Conservation (phyloP, 129 eudicot genomes). For the Centella asiatica region DNA sequence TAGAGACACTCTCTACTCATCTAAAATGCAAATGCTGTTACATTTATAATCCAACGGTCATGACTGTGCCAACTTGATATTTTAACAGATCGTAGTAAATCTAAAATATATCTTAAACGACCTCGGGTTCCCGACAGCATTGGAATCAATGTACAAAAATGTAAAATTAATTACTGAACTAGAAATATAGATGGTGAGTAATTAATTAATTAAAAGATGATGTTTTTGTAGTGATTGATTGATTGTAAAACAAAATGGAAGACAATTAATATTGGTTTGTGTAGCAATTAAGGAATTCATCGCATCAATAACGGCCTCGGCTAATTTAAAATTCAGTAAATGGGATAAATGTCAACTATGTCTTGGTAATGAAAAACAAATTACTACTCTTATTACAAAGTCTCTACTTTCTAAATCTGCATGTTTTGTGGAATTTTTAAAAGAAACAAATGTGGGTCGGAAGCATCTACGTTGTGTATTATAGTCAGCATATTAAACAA, state of each 20-base stretch:
- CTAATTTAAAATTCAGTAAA: conserved; percentile 3
- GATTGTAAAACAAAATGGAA: conserved; percentile 20
- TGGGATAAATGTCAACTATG: conserved; percentile 31
- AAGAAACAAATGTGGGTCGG: conserved; percentile 22
- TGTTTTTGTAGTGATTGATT: neutral
- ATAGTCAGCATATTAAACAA: neutral
- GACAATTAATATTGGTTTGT: conserved; percentile 17
- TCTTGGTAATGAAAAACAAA: conserved; percentile 23
- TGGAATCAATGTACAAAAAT: conserved; percentile 10
- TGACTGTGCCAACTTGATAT: neutral
- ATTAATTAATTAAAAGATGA: neutral
- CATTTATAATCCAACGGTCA: neutral
- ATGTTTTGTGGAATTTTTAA: conserved; percentile 4
- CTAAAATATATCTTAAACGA: neutral
- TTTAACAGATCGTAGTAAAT: no score
- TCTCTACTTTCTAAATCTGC: conserved; percentile 4
- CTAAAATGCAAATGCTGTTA: no score
- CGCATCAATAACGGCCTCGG: conserved; percentile 8
- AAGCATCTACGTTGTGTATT: conserved; percentile 9
- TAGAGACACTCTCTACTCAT: no score
- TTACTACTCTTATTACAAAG: neutral
- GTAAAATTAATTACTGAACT: neutral
- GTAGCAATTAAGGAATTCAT: conserved; percentile 3
- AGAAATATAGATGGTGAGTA: neutral
- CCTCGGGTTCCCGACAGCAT: conserved; percentile 14